A percentile compares a stretch with the other conserved stretches of the same genome.
phyloP scores from a whole-genome alignment of 306 rosid genomes.

The Cucumis cinereus region DNA sequence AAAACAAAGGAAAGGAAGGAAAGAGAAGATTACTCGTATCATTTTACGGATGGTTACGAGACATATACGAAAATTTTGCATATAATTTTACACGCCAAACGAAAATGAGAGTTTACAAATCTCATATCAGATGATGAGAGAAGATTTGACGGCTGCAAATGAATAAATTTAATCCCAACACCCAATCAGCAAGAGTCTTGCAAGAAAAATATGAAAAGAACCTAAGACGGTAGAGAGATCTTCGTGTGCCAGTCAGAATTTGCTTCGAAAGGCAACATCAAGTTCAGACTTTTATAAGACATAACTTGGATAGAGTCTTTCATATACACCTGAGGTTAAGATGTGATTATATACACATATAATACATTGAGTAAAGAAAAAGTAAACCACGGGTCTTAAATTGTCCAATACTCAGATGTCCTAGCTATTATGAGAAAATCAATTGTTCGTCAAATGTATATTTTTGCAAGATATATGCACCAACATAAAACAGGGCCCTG shows the following conservation, averaged over 20 bases:
- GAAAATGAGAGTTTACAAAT: neutral
- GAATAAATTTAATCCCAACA: neutral
- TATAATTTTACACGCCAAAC: neutral
- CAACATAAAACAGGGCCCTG: neutral
- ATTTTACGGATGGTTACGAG: neutral
- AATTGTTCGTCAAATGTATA: neutral
- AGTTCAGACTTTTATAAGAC: neutral
- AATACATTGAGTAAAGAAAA: neutral
- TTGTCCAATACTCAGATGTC: neutral
- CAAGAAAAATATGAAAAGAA: neutral
- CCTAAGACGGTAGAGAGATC: slow-evolving; percentile 1
- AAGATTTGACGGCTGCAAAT: neutral
- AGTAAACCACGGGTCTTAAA: neutral
- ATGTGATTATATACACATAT: neutral
- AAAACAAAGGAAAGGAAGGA: neutral
- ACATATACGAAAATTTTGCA: neutral
- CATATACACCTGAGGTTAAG: neutral
- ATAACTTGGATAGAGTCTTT: slow-evolving; percentile 5
- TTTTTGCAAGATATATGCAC: neutral
- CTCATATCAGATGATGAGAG: neutral
- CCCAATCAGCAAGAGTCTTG: neutral
- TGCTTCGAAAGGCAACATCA: neutral
- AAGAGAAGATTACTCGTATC: neutral
- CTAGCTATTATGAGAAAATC: neutral
- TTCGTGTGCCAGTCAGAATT: neutral